These are phyloP conservation scores for Poa pratensis DNA, from an alignment of 176 grass and related monocot species.

Conservation along the genomic window DNA sequence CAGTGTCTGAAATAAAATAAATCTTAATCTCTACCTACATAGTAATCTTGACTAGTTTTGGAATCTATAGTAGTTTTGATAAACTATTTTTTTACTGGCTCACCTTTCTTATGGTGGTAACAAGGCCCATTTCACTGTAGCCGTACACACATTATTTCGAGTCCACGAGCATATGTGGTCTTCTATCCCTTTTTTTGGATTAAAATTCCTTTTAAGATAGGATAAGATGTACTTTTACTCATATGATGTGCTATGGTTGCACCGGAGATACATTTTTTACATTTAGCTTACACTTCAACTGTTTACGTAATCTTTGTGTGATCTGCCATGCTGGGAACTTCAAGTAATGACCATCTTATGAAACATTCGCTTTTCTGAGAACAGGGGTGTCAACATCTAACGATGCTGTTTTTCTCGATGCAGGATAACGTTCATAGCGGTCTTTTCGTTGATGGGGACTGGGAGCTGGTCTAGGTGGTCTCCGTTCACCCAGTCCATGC, in stretches of 20 bases:
- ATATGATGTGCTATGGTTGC: background rate
- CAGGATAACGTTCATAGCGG: conserved; percentile 40
- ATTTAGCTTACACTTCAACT: background rate
- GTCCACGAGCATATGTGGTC: background rate
- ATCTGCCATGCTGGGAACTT: background rate
- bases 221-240: background rate
- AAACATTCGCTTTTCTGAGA: conserved; percentile 4
- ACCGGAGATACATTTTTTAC: background rate
- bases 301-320: background rate
- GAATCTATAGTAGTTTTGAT: background rate
- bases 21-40: background rate
- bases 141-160: background rate
- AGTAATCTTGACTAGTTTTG: background rate
- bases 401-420: background rate
- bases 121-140: background rate
- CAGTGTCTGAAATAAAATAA: background rate
- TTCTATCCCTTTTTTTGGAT: background rate
- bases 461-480: conserved; percentile 52
- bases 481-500: conserved; percentile 7
- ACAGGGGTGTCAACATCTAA: background rate
- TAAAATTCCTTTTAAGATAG: background rate
- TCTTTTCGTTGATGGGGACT: conserved; percentile 50
- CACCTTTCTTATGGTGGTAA: background rate
- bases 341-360: background rate
- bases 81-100: background rate